phyloP scores from a whole-genome alignment of 1,284 basidiomycete species.

The Phellinidium pouzarii region DNA sequence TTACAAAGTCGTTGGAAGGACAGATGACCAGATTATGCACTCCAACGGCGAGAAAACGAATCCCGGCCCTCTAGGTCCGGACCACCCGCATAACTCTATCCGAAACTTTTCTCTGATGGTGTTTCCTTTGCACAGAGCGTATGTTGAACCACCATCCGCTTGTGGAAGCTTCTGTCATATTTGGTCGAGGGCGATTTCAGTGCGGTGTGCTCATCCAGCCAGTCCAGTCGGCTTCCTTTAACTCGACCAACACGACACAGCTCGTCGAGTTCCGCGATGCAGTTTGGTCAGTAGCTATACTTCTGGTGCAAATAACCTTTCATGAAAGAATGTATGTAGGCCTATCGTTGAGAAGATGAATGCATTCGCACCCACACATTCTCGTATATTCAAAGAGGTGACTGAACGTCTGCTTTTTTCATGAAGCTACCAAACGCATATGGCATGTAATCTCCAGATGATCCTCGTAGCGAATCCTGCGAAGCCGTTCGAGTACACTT shows the following conservation, averaged over 20 bases:
- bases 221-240: conserved; percentile 11
- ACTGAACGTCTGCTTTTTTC: not conserved
- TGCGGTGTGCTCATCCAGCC: conserved; percentile 39
- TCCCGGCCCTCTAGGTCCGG: conserved; percentile 35
- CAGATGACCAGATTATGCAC: conserved; percentile 47
- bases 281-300: conserved; percentile 6
- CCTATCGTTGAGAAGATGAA: conserved; percentile 25
- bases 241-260: not conserved
- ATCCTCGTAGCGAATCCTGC: conserved; percentile 12
- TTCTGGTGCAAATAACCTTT: not conserved
- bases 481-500: conserved; percentile 26
- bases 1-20: conserved; percentile 40
- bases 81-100: not conserved
- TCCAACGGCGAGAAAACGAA: conserved; percentile 47
- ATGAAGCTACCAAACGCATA: not conserved
- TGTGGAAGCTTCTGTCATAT: conserved; percentile 30
- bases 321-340: conserved; percentile 15
- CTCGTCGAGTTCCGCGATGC: conserved; percentile 7
- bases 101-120: not conserved
- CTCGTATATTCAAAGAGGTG: conserved; percentile 26
- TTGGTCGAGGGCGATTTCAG: conserved; percentile 38
- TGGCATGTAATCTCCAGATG: conserved; percentile 3
- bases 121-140: conserved; percentile 26
- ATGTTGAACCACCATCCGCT: conserved; percentile 32
- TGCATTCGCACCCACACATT: conserved; percentile 26